These are phyloP conservation scores for Pneumocystis carinii DNA, from an alignment of 1,139 yeast genomes.

Conservation along the genomic window DNA sequence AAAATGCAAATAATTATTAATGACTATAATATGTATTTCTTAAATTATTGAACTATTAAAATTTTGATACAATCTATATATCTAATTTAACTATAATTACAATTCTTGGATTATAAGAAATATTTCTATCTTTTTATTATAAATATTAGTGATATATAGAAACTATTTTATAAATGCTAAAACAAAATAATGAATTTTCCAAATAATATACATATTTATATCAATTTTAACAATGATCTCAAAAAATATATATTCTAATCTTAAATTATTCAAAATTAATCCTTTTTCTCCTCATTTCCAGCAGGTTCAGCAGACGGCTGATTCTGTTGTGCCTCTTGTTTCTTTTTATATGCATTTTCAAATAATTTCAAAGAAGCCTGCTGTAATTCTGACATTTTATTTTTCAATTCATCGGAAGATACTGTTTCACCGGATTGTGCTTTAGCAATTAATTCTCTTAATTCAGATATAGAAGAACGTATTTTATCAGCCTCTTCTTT, in stretches of 20 bases:
- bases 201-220: neutral
- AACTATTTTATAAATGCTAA: neutral
- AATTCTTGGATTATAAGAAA: too few relatives aligned
- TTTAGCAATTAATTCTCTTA: slow-evolving; percentile 84
- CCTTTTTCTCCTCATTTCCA: neutral
- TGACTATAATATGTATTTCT: neutral
- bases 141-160: neutral
- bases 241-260: neutral
- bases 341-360: slow-evolving; percentile 88
- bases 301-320: neutral
- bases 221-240: neutral
- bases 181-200: neutral
- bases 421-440: slow-evolving; percentile 77
- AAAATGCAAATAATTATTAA: neutral
- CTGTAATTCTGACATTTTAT: slow-evolving; percentile 90
- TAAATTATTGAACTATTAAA: too few relatives aligned
- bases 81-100: too few relatives aligned
- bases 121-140: neutral
- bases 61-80: too few relatives aligned
- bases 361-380: slow-evolving; percentile 81
- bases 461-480: slow-evolving; percentile 54
- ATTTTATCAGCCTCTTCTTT: slow-evolving; percentile 77
- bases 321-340: slow-evolving; percentile 19
- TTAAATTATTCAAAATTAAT: neutral
- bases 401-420: slow-evolving; percentile 68